Base-by-base conservation (phyloP, 2,329 filamentous ascomycete species). In the Aspergillus amoenus region DNA sequence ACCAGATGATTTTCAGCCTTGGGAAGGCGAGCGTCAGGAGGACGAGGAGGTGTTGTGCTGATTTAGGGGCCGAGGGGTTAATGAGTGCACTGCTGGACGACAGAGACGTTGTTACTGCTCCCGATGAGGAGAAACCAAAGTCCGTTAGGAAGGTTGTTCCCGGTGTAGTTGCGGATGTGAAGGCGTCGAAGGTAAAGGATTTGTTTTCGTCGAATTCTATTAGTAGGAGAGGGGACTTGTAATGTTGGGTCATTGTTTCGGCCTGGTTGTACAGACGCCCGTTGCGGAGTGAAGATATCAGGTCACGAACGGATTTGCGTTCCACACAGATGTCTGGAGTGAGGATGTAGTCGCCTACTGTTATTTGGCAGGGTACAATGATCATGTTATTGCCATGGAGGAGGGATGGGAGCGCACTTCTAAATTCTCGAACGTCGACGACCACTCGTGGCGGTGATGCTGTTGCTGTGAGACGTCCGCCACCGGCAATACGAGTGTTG, bases 141-240 rank as follows among this genome's bases (percentile, higher is more conserved):
- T 91, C 72, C 21, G 74, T 73, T 59, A 79, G 69, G 62, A 73
- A 75, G 7, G 65, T 68, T 47, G 75, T 66, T 55, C 69, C 68
- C 27, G 74, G 65, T 46, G 70, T 69, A 83, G 72, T 67, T 30
- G 71, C 65, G 27, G 73, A 73, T 3, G 72, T 67, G 61, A 77
- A 77, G 0, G 89, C 89, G 72, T 93, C 94, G 15, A 99, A 86
- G 0, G 93, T 97, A 74, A 99, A 99, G 4, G 91, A 93, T 73
- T 96, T 97, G 78, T 96, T 93, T 71, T 96, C 90, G 72, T 97
- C 93, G 73, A 99, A 99, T 74, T 99, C 94, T 69, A 99, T 97
- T 44, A 99, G 84, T 6, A 99, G 85, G 84, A 97, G 90, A 0
- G 92, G 89, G 63, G 77, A 87, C 69, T 89, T 89, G 83, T 99